Base-by-base conservation (phyloP, 2,329 filamentous ascomycete genomes). In the Fusarium mundagurra region DNA sequence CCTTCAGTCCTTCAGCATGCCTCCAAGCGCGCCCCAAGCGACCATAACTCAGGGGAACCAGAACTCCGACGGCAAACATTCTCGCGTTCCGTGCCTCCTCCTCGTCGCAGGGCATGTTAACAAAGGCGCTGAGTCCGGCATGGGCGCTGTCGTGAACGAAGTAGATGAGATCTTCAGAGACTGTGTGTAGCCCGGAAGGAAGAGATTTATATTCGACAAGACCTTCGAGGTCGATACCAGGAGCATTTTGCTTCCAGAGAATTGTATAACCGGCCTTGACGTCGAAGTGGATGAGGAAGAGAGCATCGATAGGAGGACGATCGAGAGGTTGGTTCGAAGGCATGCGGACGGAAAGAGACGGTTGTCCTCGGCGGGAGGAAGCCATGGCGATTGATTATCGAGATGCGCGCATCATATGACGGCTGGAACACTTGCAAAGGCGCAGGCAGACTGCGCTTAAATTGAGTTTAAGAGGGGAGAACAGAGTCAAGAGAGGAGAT, bases 191-290 rank as follows among this genome's bases (percentile, higher is more conserved):
- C 31, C 96, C 96, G 0, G 96, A 98, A 6, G 96, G 96, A 53
- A 99, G 88, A 71, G 94, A 97, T 84, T 98, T 98, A 88, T 95
- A 99, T 84, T 99, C 96, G 79, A 98, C 94, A 31, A 93, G 91
- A 63, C 94, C 94, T 76, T 97, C 94, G 55, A 98, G 89, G 83
- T 89, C 87, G 84, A 96, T 88, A 55, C 90, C 91, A 20, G 91
- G 87, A 3, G 90, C 84, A 18, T 92, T 90, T 75, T 90, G 91
- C 82, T 97, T 94, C 96, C 96, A 98, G 41, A 91, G 90, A 80
- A 98, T 93, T 51, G 94, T 97, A 83, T 92, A 97, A 86, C 95
- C 95, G 79, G 94, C 92, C 83, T 95, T 96, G 84, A 96, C 93
- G 83, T 98, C 95, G 85, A 98, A 98, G 80, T 93, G 91, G 83